phyloP scores from a whole-genome alignment of 1,284 basidiomycete genomes.

The Stereum hirsutum region DNA sequence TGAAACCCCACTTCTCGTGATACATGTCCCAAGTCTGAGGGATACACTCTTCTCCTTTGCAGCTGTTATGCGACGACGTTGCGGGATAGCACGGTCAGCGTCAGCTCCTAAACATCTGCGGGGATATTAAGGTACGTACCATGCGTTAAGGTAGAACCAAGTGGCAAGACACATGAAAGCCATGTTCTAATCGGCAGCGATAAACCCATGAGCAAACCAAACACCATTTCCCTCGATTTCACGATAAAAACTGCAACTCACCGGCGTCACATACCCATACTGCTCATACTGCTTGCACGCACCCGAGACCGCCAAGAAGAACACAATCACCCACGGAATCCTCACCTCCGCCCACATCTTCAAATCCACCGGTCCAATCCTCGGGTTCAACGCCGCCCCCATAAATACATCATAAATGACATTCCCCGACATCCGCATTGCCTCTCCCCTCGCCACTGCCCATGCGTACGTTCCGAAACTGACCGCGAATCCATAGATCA shows the following conservation, averaged over 20 bases:
- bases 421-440: conserved; percentile 90
- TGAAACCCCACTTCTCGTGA: conserved; percentile 94
- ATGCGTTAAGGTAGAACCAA: conserved; percentile 95
- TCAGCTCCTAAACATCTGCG: not conserved
- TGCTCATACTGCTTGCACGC: conserved; percentile 94
- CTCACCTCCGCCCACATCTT: conserved; percentile 99
- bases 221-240: not conserved
- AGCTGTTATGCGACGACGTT: too few relatives aligned
- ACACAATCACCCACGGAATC: conserved; percentile 95
- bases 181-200: conserved; percentile 65
- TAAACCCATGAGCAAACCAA: not conserved
- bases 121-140: conserved; percentile 34
- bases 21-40: conserved; percentile 99
- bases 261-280: conserved; percentile 87
- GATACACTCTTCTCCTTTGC: conserved; percentile 93
- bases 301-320: conserved; percentile 88
- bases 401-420: conserved; percentile 95
- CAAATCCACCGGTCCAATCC: conserved; percentile 88
- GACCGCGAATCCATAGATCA: conserved; percentile 84
- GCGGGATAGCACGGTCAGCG: conserved; percentile 2
- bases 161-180: conserved; percentile 95
- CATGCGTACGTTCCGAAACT: conserved; percentile 77
- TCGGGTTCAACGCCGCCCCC: conserved; percentile 92
- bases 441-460: conserved; percentile 69
- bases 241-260: conserved; percentile 28